Conservation (phyloP, 2,329 filamentous ascomycete species). For the Fusarium poae region DNA sequence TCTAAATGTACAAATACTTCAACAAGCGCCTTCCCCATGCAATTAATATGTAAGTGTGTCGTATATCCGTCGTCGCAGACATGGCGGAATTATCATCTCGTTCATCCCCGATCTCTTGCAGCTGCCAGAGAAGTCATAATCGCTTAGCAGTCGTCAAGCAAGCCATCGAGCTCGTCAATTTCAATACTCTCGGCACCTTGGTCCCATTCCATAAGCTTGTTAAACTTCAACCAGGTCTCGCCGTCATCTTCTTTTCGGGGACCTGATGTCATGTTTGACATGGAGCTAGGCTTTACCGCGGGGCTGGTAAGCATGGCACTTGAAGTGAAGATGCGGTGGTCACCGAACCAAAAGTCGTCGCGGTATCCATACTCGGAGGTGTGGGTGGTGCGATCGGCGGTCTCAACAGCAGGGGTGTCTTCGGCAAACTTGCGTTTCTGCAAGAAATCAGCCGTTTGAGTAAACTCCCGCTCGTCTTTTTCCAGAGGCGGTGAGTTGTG, state of each 20-base stretch:
- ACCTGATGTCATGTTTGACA: slow-evolving; percentile 45
- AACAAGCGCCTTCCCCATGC: slow-evolving; percentile 47
- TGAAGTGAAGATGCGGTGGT: slow-evolving; percentile 55
- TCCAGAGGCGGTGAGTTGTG: slow-evolving; percentile 91
- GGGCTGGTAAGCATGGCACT: slow-evolving; percentile 67
- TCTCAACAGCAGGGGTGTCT: slow-evolving; percentile 51
- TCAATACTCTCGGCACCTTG: slow-evolving; percentile 89
- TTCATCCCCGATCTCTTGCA: slow-evolving; percentile 43
- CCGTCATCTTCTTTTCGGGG: slow-evolving; percentile 56
- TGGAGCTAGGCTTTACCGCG: slow-evolving; percentile 59
- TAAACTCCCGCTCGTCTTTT: slow-evolving; percentile 96
- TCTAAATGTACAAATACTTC: slow-evolving; percentile 53
- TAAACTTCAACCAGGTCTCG: slow-evolving; percentile 58
- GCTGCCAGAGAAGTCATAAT: slow-evolving; percentile 31
- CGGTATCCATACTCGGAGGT: slow-evolving; percentile 54
- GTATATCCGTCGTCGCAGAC: slow-evolving; percentile 46
- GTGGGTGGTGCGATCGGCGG: slow-evolving; percentile 48
- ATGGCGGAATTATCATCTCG: slow-evolving; percentile 42
- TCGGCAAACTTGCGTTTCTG: slow-evolving; percentile 73
- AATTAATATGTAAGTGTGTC: slow-evolving; percentile 45
- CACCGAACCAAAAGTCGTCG: slow-evolving; percentile 68
- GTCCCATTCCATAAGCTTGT: slow-evolving; percentile 67
- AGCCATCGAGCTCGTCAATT: slow-evolving; percentile 90
- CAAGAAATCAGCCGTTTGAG: slow-evolving; percentile 90
- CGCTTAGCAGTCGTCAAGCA: slow-evolving; percentile 79